phyloP scores from a whole-genome alignment of 495 filamentous ascomycete genomes.

The Xanthoparmelia taractica region DNA sequence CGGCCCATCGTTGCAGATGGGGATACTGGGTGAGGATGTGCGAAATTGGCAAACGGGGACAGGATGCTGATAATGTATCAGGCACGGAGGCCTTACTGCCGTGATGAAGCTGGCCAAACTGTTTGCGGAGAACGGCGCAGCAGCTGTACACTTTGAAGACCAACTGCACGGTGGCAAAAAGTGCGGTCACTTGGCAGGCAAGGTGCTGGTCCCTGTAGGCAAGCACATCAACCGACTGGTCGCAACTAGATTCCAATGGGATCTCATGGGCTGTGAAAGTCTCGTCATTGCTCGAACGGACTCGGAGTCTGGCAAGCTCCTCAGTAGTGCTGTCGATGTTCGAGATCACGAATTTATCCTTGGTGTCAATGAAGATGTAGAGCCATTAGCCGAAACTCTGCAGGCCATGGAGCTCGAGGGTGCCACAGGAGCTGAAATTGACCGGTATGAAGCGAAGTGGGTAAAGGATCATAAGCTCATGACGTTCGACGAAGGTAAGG shows the following conservation, averaged over 20 bases:
- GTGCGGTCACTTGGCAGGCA: constrained; percentile 93
- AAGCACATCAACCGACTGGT: constrained; percentile 95
- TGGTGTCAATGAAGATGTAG: constrained; percentile 63
- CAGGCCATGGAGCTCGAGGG: constrained; percentile 80
- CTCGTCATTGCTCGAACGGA: constrained; percentile 91
- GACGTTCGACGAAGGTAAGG: constrained; percentile 77
- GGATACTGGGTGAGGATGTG: constrained; percentile 64
- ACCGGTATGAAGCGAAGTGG: constrained; percentile 80
- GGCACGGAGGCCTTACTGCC: constrained; percentile 76
- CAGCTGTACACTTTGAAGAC: constrained; percentile 95
- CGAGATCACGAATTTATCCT: constrained; percentile 96
- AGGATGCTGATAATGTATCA: constrained; percentile 18
- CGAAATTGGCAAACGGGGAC: not conserved
- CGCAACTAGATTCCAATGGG: constrained; percentile 94
- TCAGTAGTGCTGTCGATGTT: constrained; percentile 83
- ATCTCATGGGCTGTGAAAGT: constrained; percentile 92
- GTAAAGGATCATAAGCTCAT: constrained; percentile 78
- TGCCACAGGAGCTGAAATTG: constrained; percentile 69
- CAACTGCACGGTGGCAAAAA: constrained; percentile 98
- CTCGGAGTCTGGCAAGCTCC: constrained; percentile 82
- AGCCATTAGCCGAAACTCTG: constrained; percentile 80
- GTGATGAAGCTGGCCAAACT: constrained; percentile 96
- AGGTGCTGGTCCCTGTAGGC: constrained; percentile 86
- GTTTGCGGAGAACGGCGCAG: constrained; percentile 96
- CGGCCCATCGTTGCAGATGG: constrained; percentile 96